Evolutionary conservation across 2,329 filamentous ascomycete genomes (phyloP).

Genomic region (Colletotrichum euphorbiae): DNA sequence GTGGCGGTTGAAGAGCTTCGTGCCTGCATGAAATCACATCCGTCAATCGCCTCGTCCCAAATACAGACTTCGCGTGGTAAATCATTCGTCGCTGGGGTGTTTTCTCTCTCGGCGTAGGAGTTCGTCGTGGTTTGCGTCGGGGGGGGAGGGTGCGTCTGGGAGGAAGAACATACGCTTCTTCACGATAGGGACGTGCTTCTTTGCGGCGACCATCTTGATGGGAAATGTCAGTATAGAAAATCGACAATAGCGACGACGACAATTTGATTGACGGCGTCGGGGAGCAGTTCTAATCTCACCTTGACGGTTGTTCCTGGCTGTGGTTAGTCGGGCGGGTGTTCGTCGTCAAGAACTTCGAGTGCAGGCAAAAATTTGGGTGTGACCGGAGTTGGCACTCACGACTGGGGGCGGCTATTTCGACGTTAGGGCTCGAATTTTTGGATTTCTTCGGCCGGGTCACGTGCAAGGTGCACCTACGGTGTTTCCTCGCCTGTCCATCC

Average conservation of each 20-base stretch:
- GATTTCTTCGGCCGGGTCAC: conserved; percentile 7
- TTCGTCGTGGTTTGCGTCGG: conserved; percentile 22
- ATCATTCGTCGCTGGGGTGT: background rate
- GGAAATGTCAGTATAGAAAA: conserved; percentile 47
- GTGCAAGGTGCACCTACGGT: background rate
- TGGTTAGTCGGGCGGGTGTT: conserved; percentile 45
- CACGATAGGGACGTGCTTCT: conserved; percentile 99
- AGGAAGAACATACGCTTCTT: conserved; percentile 92
- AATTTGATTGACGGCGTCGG: conserved; percentile 27
- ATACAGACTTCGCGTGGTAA: conserved; percentile 30
- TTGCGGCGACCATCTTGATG: conserved; percentile 93
- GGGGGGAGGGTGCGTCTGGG: background rate
- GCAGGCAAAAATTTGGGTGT: conserved; percentile 2
- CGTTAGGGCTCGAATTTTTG: conserved; percentile 23
- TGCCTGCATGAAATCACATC: conserved; percentile 69
- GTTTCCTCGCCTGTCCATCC: too few species aligned
- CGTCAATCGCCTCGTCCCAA: conserved; percentile 50
- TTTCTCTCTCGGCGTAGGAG: conserved; percentile 23
- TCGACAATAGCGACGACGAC: conserved; percentile 19
- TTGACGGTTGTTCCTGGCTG: conserved; percentile 56
- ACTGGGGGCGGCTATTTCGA: conserved; percentile 9
- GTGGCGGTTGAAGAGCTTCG: conserved; percentile 95
- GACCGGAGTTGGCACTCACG: background rate
- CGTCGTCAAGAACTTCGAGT: conserved; percentile 23
- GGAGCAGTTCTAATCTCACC: conserved; percentile 47